Evolutionary conservation across 208 protist species (phyloP).

Genomic region (Acanthamoeba triangularis): DNA sequence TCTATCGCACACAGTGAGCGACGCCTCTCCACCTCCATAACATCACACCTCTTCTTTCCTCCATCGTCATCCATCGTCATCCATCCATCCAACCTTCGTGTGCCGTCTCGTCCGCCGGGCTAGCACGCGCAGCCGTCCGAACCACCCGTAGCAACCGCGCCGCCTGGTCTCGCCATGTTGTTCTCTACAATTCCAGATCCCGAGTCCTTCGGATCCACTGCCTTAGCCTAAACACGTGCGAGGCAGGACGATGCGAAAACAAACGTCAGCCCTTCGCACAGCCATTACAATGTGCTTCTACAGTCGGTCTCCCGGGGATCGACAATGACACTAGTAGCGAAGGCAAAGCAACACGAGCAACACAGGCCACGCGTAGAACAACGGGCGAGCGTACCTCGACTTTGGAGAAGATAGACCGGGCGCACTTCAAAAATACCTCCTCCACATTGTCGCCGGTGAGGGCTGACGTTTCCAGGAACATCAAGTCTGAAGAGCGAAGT

Average conservation of each 20-base stretch:
- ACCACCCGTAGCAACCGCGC: background rate
- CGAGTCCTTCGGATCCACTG: slow-evolving; percentile 60
- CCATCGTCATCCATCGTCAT: too few relatives aligned
- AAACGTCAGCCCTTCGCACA: background rate
- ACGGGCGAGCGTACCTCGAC: slow-evolving; percentile 81
- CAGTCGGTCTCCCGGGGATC: background rate
- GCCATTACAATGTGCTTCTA: background rate
- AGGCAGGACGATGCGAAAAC: background rate
- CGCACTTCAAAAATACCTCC: slow-evolving; percentile 95
- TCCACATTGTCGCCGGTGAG: slow-evolving; percentile 96
- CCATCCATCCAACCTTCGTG: background rate
- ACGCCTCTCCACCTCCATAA: too few relatives aligned
- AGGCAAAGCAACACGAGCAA: too few relatives aligned
- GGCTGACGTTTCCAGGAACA: slow-evolving; percentile 97
- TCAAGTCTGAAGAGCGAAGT: slow-evolving; percentile 86
- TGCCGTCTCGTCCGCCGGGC: background rate
- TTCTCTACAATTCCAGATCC: slow-evolving; percentile 68
- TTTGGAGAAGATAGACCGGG: slow-evolving; percentile 90
- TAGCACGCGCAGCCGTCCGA: slow-evolving; percentile 53
- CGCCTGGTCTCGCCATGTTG: slow-evolving; percentile 42
- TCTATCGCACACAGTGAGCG: too few relatives aligned
- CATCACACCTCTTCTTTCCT: background rate
- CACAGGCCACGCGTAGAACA: too few relatives aligned
- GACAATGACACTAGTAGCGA: background rate
- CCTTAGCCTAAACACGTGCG: background rate